Evolutionary conservation across 1,284 basidiomycete genomes (phyloP).

Genomic region (Cutaneotrichosporon sp.): DNA sequence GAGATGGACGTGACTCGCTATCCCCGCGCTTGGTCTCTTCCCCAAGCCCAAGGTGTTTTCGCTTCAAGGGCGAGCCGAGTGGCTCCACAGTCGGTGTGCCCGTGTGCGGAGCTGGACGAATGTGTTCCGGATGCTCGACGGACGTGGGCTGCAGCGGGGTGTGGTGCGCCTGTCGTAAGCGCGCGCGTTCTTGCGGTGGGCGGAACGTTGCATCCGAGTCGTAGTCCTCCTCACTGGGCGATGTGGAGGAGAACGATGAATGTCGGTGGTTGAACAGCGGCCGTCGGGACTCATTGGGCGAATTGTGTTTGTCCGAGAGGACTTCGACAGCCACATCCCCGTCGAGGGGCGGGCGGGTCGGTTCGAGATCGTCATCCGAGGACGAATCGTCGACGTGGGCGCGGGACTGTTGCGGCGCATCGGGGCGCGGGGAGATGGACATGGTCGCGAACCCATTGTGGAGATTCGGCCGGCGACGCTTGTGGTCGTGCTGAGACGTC

Average conservation of each 20-base stretch:
- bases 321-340: constrained; percentile 24
- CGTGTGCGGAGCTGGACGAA: not conserved
- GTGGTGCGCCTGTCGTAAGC: constrained; percentile 1
- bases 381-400: constrained; percentile 12
- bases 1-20: not conserved
- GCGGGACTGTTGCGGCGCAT: not conserved
- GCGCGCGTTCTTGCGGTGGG: constrained; percentile 9
- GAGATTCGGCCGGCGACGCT: constrained; percentile 38
- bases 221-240: constrained; percentile 25
- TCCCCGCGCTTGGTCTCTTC: no score
- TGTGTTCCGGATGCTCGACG: constrained; percentile 20
- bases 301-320: constrained; percentile 11
- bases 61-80: constrained; percentile 17
- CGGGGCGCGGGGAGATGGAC: constrained; percentile 19
- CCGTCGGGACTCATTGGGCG: constrained; percentile 6
- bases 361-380: constrained; percentile 12
- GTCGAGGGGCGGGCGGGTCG: constrained; percentile 7
- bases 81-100: constrained; percentile 8
- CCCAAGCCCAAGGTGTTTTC: constrained; percentile 9
- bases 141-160: constrained; percentile 24
- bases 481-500: constrained; percentile 8
- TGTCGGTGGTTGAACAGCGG: not conserved
- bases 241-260: constrained; percentile 23
- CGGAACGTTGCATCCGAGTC: constrained; percentile 31
- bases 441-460: constrained; percentile 37